phyloP scores from a whole-genome alignment of 192 early-diverging fungal species.

The Coemansia sp. region DNA sequence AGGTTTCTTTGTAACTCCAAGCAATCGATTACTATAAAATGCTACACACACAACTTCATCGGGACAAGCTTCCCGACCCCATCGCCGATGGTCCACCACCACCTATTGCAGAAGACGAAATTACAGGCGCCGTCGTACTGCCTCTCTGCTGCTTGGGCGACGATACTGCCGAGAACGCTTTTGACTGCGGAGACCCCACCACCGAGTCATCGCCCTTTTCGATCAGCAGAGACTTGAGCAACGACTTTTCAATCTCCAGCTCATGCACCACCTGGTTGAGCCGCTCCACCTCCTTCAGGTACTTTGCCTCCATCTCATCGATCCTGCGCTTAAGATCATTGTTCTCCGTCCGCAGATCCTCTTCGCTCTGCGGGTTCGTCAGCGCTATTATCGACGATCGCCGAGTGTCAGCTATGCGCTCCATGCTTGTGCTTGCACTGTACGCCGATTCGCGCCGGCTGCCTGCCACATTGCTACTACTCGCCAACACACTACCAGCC shows the following conservation, averaged over 20 bases:
- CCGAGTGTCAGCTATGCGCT: constrained; percentile 25
- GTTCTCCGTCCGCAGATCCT: constrained; percentile 44
- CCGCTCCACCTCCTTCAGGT: constrained; percentile 31
- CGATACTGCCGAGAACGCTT: background rate
- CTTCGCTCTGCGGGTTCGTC: constrained; percentile 45
- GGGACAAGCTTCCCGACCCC: too few relatives aligned
- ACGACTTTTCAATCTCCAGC: constrained; percentile 50
- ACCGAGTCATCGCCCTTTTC: constrained; percentile 15
- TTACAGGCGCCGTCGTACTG: background rate
- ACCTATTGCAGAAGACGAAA: too few relatives aligned
- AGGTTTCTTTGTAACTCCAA: too few relatives aligned
- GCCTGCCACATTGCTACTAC: background rate
- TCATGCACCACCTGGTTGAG: constrained; percentile 29
- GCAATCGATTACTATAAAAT: too few relatives aligned
- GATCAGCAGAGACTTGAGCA: constrained; percentile 46
- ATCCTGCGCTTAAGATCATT: constrained; percentile 40
- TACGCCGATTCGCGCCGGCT: constrained; percentile 1
- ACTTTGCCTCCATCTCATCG: constrained; percentile 47
- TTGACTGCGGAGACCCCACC: background rate
- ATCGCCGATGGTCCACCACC: too few relatives aligned
- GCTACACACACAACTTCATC: too few relatives aligned
- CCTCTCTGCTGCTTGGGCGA: background rate
- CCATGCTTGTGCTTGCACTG: background rate
- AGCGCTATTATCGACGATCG: constrained; percentile 53
- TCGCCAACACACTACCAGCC: background rate